Evolutionary conservation across 169 alveolate genomes (phyloP), one percentile per base, ranked within the genome.

Genomic region (Cyclospora cayetanensis): DNA sequence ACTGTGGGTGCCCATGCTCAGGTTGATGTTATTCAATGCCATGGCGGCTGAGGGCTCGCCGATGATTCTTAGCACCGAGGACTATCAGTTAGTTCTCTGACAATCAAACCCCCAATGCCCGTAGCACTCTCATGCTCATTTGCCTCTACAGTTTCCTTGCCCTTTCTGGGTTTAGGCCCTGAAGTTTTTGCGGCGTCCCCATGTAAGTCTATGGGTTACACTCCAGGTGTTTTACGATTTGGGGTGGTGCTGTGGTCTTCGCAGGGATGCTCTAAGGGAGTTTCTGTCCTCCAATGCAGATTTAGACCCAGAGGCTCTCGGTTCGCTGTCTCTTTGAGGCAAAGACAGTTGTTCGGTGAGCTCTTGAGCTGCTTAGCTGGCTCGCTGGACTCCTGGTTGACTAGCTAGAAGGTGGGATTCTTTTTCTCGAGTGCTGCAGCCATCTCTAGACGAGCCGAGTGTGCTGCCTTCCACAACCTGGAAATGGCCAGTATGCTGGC

Each of bases 11-110:
- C 55, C 39, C 37, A 46, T 70, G 60, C 41, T 70, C 83, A 70
- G 83, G 83, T 70, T 70, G 83, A 50, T 70, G 83, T 53, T 70
- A 18, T 70, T 12, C 41, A 70, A 70, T 43, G 83, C 83, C 22
- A 39, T 70, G 83, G 83, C 83, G 18, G 83, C 83, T 15, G 83
- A 53, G 39, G 83, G 83, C 60, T 53, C 83, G 39, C 83, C 35
- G 52, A 5, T 35, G 5, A 34, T 70, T 43, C n/a, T 70, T 31
- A 37, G 12, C 20, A 37, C 39, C 34, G 34, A 35, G 4, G 83
- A 20, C 2, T 70, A 70, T 20, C 39, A 37, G 83, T 70, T 50
- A 70, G 83, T 2, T 31, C 42, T 27, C 43, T n/a, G 35, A 29
- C 18, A 4, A 39, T 53, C 22, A 37, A 66, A 66, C 79, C 83